These are phyloP conservation scores for Colletotrichum sp. DNA, from an alignment of 2,329 filamentous ascomycete genomes.

Conservation along the genomic window DNA sequence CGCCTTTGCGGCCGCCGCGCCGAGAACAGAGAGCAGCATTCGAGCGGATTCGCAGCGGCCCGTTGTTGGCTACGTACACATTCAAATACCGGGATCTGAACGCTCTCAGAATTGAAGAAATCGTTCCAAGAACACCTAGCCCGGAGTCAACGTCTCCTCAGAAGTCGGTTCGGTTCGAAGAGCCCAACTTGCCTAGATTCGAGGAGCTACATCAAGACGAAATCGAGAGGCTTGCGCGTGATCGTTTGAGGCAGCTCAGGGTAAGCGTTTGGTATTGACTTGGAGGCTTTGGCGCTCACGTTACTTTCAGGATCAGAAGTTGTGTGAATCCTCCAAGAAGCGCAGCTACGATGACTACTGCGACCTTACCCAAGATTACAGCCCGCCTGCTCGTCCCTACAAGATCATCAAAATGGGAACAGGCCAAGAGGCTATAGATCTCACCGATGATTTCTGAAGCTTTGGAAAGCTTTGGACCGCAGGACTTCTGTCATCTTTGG, in stretches of 20 bases:
- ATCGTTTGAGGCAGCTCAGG: conserved; percentile 31
- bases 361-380: conserved; percentile 29
- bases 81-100: conserved; percentile 40
- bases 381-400: background rate
- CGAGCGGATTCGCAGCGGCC: conserved; percentile 1
- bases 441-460: conserved; percentile 8
- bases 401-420: conserved; percentile 12
- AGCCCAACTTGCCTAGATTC: background rate
- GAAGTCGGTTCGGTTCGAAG: background rate
- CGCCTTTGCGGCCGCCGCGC: background rate
- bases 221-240: conserved; percentile 31
- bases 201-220: conserved; percentile 27
- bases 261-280: conserved; percentile 7
- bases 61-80: conserved; percentile 29
- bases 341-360: conserved; percentile 28
- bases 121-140: conserved; percentile 31
- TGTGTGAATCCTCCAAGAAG: conserved; percentile 27
- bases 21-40: background rate
- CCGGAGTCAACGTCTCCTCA: conserved; percentile 22
- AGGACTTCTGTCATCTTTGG: background rate
- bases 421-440: conserved; percentile 15
- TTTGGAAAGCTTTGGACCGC: background rate
- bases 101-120: conserved; percentile 32
- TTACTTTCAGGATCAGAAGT: background rate
- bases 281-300: background rate